Evolutionary conservation across 768 basidiomycete genomes (phyloP), one percentile per base, ranked within the genome.

Genomic region (Lepiota subincarnata): DNA sequence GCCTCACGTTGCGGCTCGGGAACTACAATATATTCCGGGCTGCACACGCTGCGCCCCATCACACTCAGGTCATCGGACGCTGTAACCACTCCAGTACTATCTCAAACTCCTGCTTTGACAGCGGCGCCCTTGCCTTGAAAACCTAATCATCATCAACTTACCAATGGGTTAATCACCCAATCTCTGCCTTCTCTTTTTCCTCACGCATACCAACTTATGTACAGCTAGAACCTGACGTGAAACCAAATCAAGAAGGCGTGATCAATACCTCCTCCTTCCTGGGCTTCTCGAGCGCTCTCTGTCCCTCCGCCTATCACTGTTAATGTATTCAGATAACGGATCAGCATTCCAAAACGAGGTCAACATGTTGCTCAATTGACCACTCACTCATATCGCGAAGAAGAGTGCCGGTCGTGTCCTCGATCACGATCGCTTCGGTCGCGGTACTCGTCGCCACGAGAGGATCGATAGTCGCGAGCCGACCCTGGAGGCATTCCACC

Each of bases 241-340:
- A 38, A 48, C 48, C 53, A 55, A 45, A 55, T 52, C 53, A 22
- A 48, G 39, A 46, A 31, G n/a, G 49, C 43, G 37, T 45, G 59
- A 59, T 75, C 68, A 83, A 62, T 80, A 83, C 60, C 80, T 76
- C 69, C 85, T 76, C 59, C 86, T 72, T 40, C 83, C 78, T 10
- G 86, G 86, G 55, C 85, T 86, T 70, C 86, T 78, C 59, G 86
- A 87, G 61, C 86, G 84, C 70, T 87, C 85, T 59, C 85, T 72
- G 66, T 86, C 85, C 64, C 84, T 71, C 44, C 85, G 79, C 70
- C 86, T 80, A 72, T 87, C 85, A 62, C 84, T 82, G 67, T n/a
- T 58, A 61, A 64, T 50, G 51, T 47, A 61, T 57, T 57, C 8
- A 50, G 52, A 36, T 62, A 64, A 58, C 57, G 60, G 49, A 66